Conservation (phyloP, 2,329 filamentous ascomycete species). For the Truncatella angustata region DNA sequence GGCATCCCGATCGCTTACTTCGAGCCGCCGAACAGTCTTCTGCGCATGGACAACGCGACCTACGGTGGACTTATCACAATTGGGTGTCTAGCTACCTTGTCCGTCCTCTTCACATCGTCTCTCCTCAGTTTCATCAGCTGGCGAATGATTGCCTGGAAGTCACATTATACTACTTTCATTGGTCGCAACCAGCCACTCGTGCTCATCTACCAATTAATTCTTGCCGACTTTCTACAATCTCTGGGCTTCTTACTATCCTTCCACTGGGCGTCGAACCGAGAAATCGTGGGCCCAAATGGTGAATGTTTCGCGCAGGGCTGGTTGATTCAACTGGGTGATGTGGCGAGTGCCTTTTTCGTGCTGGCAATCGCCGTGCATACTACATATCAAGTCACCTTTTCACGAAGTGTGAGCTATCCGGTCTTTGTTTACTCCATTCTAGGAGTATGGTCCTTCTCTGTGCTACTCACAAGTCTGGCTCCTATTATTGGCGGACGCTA, state of each 20-base stretch:
- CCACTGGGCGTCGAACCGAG: slow-evolving; percentile 45
- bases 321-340: slow-evolving; percentile 52
- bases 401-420: slow-evolving; percentile 36
- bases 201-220: slow-evolving; percentile 53
- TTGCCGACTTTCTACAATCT: slow-evolving; percentile 50
- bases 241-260: slow-evolving; percentile 48
- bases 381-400: slow-evolving; percentile 47
- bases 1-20: slow-evolving; percentile 17
- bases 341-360: slow-evolving; percentile 52
- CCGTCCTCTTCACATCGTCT: slow-evolving; percentile 39
- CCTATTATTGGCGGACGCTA: slow-evolving; percentile 39
- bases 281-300: slow-evolving; percentile 41
- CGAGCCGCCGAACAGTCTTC: slow-evolving; percentile 20
- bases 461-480: slow-evolving; percentile 42
- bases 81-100: slow-evolving; percentile 42
- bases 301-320: slow-evolving; percentile 54
- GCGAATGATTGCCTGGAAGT: slow-evolving; percentile 40
- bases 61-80: slow-evolving; percentile 40
- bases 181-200: slow-evolving; percentile 49
- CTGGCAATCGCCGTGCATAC: slow-evolving; percentile 53
- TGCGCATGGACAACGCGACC: slow-evolving; percentile 14
- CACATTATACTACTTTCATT: slow-evolving; percentile 27
- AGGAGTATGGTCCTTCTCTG: slow-evolving; percentile 40
- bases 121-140: slow-evolving; percentile 44
- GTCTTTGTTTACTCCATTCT: slow-evolving; percentile 37